A percentile compares a stretch with the other conserved stretches of the same genome.
Conservation (phyloP, 352 stramenopile genomes). For the Elongisporangium prolatum region DNA sequence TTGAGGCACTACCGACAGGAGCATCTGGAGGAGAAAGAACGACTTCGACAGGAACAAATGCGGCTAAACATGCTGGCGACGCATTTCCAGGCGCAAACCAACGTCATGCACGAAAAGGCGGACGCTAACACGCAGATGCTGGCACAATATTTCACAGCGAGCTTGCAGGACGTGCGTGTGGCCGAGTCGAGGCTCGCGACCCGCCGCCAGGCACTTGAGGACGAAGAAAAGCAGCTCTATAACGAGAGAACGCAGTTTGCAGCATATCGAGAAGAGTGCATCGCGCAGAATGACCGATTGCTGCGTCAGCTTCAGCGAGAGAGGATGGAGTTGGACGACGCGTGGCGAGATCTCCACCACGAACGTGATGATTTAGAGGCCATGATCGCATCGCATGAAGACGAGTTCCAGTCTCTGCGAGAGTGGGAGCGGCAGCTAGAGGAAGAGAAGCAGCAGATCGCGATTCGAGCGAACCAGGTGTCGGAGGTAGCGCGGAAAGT, state of each 20-base stretch:
- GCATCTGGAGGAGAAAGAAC: conserved; percentile 70
- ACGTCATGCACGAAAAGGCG: conserved; percentile 43
- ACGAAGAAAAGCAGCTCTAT: conserved; percentile 42
- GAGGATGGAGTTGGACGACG: conserved; percentile 22
- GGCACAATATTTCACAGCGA: conserved; percentile 29
- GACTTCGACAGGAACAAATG: conserved; percentile 61
- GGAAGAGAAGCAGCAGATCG: conserved; percentile 19
- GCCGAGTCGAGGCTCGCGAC: conserved; percentile 34
- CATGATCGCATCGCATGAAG: conserved; percentile 38
- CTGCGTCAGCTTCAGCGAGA: conserved; percentile 24
- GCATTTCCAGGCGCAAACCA: conserved; percentile 66
- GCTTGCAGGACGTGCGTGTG: conserved; percentile 40
- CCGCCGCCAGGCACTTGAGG: conserved; percentile 31
- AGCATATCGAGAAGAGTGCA: conserved; percentile 40
- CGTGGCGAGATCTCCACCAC: conserved; percentile 26
- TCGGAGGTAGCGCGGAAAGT: conserved; percentile 15
- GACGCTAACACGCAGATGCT: conserved; percentile 37
- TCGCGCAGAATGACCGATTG: conserved; percentile 28
- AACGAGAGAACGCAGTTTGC: conserved; percentile 46
- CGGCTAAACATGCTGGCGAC: conserved; percentile 48
- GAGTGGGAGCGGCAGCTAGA: conserved; percentile 22
- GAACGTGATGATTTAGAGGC: conserved; percentile 38
- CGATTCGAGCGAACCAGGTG: conserved; percentile 13
- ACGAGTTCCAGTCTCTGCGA: conserved; percentile 36
- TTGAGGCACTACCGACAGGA: conserved; percentile 49